Evolutionary conservation across 176 grass and related monocot genomes (phyloP).

Genomic region (Aegilops speltoides): DNA sequence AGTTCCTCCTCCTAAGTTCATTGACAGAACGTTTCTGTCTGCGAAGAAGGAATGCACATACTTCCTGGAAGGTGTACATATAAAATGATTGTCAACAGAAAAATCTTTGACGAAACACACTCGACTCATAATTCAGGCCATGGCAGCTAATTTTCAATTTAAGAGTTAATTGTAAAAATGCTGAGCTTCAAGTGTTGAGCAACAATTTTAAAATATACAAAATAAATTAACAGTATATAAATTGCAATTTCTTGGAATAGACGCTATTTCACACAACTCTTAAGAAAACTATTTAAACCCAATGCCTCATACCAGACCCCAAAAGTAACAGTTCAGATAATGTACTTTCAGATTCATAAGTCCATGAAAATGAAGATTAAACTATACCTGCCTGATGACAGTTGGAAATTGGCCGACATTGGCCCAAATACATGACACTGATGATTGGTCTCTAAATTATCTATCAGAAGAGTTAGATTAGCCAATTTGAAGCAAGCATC

Average conservation of each 20-base stretch:
- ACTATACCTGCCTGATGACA: constrained; percentile 65
- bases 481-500: constrained; percentile 50
- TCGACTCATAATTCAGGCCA: background rate
- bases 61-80: constrained; percentile 52
- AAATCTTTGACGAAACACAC: constrained; percentile 15
- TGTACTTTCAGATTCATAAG: background rate
- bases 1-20: constrained; percentile 42
- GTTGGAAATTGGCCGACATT: constrained; percentile 52
- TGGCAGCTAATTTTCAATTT: background rate
- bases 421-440: constrained; percentile 66
- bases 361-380: constrained; percentile 34
- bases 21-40: constrained; percentile 49
- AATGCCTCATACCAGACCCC: background rate
- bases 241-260: constrained; percentile 1
- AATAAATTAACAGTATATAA: background rate
- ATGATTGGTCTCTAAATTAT: constrained; percentile 55
- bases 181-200: background rate
- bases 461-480: constrained; percentile 52
- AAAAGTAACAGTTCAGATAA: constrained; percentile 22
- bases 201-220: background rate
- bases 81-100: constrained; percentile 31
- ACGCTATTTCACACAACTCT: constrained; percentile 7
- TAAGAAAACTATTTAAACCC: constrained; percentile 2
- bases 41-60: constrained; percentile 52
- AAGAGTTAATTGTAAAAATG: background rate